Percentiles rank a stretch among this genome's conserved stretches.
These are phyloP conservation scores for Mycena floridula DNA, from an alignment of 768 basidiomycete genomes.

Conservation along the genomic window DNA sequence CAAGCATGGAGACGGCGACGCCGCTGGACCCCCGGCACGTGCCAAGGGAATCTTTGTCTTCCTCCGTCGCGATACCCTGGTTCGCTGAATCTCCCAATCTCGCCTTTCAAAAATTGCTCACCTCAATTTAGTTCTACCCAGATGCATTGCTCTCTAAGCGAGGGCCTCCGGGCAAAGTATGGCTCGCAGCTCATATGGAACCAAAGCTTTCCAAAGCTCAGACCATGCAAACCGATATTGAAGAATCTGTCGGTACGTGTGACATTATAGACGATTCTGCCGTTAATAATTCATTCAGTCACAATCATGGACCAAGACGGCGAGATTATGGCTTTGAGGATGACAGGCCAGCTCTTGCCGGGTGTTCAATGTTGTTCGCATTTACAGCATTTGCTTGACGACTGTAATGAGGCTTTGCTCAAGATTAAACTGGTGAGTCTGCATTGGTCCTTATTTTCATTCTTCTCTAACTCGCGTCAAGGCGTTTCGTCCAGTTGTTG, in stretches of 20 bases:
- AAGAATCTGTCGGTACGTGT: conserved; percentile 84
- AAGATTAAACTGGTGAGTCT: conserved; percentile 88
- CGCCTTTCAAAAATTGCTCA: too few relatives aligned
- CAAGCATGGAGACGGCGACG: too few relatives aligned
- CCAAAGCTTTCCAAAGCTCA: conserved; percentile 95
- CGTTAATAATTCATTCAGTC: conserved; percentile 34
- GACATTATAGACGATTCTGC: conserved; percentile 19
- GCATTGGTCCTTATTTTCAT: background rate
- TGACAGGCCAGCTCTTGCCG: conserved; percentile 94
- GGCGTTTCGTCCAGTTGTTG: conserved; percentile 93
- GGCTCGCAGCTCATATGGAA: conserved; percentile 99
- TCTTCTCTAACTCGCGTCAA: conserved; percentile 19
- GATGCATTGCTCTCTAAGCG: conserved; percentile 91
- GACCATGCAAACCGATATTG: conserved; percentile 92
- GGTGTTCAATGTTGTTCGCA: conserved; percentile 97
- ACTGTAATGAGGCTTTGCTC: conserved; percentile 92
- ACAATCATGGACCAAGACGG: conserved; percentile 97
- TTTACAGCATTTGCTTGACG: conserved; percentile 94
- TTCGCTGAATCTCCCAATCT: too few relatives aligned
- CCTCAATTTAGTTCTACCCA: conserved; percentile 78
- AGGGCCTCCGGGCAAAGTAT: conserved; percentile 93
- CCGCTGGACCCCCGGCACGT: too few relatives aligned
- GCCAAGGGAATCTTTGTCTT: too few relatives aligned
- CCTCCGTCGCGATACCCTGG: too few relatives aligned
- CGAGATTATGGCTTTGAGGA: conserved; percentile 87